Conservation (phyloP, 257 asterid species). For the Penstemon davidsonii region DNA sequence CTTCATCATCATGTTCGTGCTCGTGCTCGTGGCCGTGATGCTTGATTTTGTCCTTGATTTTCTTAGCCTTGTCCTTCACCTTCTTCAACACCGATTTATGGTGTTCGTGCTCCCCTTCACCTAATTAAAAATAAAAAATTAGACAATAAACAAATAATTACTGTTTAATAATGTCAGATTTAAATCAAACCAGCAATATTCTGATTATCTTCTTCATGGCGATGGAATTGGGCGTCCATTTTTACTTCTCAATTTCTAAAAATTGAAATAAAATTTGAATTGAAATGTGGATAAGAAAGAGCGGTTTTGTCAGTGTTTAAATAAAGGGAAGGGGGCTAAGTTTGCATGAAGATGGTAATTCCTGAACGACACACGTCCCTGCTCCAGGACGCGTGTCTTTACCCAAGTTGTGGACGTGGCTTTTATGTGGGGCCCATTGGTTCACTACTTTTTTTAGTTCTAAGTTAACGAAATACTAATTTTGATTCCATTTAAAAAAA, state of each 20-base stretch:
- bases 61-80: constrained; percentile 78
- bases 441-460: no score
- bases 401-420: constrained; percentile 43
- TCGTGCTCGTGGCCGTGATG: constrained; percentile 43
- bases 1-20: constrained; percentile 24
- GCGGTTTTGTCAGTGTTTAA: constrained; percentile 21
- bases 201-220: constrained; percentile 33
- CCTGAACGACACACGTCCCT: constrained; percentile 9
- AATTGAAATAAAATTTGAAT: no score
- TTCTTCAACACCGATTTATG: constrained; percentile 64
- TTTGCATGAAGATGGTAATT: constrained; percentile 39
- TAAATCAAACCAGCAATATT: constrained; percentile 7
- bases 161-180: no score
- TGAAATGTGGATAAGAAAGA: constrained; percentile 15
- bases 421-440: not conserved
- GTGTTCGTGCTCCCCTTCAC: constrained; percentile 38
- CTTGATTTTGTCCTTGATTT: constrained; percentile 55
- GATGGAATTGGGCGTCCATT: constrained; percentile 37
- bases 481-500: no score
- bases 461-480: no score
- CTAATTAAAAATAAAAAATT: not conserved
- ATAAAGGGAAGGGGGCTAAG: constrained; percentile 23
- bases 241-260: not conserved
- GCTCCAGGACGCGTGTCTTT: constrained; percentile 37
- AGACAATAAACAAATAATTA: not conserved